These are phyloP conservation scores for Skeletonema tropicum DNA, from an alignment of 108 stramenopile genomes.

Conservation along the genomic window DNA sequence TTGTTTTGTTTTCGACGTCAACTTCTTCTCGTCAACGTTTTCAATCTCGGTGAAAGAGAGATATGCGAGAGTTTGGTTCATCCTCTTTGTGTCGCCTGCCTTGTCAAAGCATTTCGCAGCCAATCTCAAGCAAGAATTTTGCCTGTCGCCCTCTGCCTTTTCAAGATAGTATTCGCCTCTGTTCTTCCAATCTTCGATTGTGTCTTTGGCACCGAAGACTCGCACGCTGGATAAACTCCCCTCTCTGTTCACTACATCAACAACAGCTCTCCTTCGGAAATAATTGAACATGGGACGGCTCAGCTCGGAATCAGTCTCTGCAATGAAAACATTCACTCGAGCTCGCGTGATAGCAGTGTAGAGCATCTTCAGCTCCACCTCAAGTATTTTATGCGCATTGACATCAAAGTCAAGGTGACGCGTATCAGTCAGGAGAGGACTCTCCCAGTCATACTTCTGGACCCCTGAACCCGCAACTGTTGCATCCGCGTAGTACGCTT, in stretches of 20 bases:
- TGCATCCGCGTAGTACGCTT: slow-evolving; percentile 22
- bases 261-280: slow-evolving; percentile 32
- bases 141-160: slow-evolving; percentile 43
- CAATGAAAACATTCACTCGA: slow-evolving; percentile 46
- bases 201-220: slow-evolving; percentile 42
- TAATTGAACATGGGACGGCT: slow-evolving; percentile 52
- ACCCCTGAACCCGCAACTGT: slow-evolving; percentile 13
- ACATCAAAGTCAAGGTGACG: slow-evolving; percentile 35
- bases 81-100: slow-evolving; percentile 39
- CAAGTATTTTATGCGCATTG: slow-evolving; percentile 42
- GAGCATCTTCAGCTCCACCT: slow-evolving; percentile 49
- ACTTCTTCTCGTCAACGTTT: slow-evolving; percentile 19
- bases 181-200: slow-evolving; percentile 48
- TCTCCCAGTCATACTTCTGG: slow-evolving; percentile 42
- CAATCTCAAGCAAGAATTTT: slow-evolving; percentile 30
- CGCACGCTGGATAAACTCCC: slow-evolving; percentile 22
- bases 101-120: slow-evolving; percentile 58
- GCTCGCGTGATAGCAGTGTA: slow-evolving; percentile 55
- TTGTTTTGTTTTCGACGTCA: slow-evolving; percentile 14
- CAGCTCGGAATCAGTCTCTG: slow-evolving; percentile 30
- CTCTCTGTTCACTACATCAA: slow-evolving; percentile 36
- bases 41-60: slow-evolving; percentile 43
- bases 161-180: slow-evolving; percentile 53
- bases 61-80: slow-evolving; percentile 38
- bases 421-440: slow-evolving; percentile 11